Evolutionary conservation across 192 early-diverging fungal species (phyloP), one percentile per base, ranked within the genome.

Genomic region (Funneliformis geosporum): DNA sequence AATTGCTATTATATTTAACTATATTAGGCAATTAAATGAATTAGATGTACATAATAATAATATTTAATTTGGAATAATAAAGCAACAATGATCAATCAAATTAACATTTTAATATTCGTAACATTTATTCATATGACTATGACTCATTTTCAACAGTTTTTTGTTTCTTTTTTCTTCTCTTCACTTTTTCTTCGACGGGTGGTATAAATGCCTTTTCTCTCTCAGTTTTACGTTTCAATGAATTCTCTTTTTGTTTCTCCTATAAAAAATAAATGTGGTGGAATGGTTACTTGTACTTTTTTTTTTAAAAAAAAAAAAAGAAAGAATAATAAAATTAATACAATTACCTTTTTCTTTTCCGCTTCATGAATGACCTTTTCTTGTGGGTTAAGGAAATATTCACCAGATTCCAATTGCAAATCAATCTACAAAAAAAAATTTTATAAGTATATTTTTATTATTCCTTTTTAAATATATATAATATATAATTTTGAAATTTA

Each of bases 401-500:
- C 97, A 80, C 98, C 98, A 64, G 90, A 90, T 84, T 96, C 95
- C 82, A 99, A 92, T 85, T 96, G 93, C 72, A 95, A 68, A 85
- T 99, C 98, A 80, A 98, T 86, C 66, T 76, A 75, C 9, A 60
- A 61, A 27, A 75, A 44, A 14, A 40, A n/a, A 14, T 78, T 65
- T 60, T 6, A n/a, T 39, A 40, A 68, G n/a, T 23, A 23, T 67
- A 67, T 39, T 9, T 18, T 28, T 38, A 0, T 39, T 39, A 21
- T 39, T 6, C 16, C 5, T 39, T 2, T 39, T 68, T 39, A 38
- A 16, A 67, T 68, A 14, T 8, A 68, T 0, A 68, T 5, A 39
- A 33, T 38, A 33, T 23, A 28, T 60, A 14, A 16, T 23, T 60
- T 60, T 14, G 0, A 16, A 16, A 1, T 21, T n/a, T 40, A 38